phyloP scores from a whole-genome alignment of 78 protist genomes.

The slime mould (Dictyostelium discoideum) region DNA sequence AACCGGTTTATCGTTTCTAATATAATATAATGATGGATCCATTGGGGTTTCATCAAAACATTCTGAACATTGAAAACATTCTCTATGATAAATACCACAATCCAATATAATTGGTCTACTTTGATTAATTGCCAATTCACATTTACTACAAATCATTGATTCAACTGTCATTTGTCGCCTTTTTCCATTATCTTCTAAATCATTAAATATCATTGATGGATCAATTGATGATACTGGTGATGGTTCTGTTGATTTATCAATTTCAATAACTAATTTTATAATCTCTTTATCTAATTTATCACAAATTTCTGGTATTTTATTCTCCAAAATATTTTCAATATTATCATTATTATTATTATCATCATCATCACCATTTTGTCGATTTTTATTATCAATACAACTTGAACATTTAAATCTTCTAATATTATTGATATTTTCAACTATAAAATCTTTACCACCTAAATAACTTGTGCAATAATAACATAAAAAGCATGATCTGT shows the following conservation, averaged over 20 bases:
- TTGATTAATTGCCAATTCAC: neutral
- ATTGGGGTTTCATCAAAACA: constrained; percentile 5
- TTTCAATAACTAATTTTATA: neutral
- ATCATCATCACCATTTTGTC: neutral
- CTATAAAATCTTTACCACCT: constrained; percentile 26
- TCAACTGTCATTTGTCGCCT: neutral
- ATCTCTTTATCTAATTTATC: constrained; percentile 4
- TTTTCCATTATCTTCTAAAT: neutral
- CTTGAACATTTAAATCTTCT: neutral
- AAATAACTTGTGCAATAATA: constrained; percentile 6
- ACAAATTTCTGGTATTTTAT: neutral
- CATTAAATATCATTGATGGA: neutral
- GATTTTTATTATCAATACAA: neutral
- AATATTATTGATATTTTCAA: neutral
- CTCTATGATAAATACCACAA: constrained; percentile 50
- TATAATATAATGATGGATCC: constrained; percentile 26
- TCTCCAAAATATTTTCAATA: neutral
- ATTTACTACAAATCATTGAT: neutral
- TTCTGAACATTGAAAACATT: constrained; percentile 38
- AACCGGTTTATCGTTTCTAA: constrained; percentile 28
- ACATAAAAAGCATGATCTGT: constrained; percentile 51
- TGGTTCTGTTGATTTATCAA: neutral
- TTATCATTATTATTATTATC: too few relatives aligned
- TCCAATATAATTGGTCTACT: constrained; percentile 57
- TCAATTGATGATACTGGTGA: neutral